Evolutionary conservation across 768 basidiomycete species (phyloP), one percentile per base, ranked within the genome.

Genomic region (Amanita brunnescens): DNA sequence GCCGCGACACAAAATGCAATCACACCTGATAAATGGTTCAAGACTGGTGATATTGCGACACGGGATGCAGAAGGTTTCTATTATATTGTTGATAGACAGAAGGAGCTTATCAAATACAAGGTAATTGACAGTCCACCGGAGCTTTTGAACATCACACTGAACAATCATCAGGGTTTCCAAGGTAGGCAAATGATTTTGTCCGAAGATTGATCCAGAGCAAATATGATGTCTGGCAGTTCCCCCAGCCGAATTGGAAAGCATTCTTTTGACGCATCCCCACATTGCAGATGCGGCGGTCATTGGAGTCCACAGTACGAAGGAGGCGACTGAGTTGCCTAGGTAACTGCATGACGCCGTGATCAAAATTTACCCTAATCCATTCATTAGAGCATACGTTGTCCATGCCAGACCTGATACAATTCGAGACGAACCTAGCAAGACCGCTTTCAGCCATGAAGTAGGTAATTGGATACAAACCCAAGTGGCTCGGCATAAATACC

Each of bases 321-420:
- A 90, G 57, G 85, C 82, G 2, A 90, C 92, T 0, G 92, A 95
- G 64, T 70, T 91, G 3, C 92, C 91, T 1, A 77, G 86, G 81
- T 83, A 21, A 48, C 3, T 39, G 70, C 49, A 47, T 38, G 29
- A 14, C 18, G 33, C 3, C n/a, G 6, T 14, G 3, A 3, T 21
- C 10, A 3, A 32, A 16, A 32, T n/a, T n/a, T 14, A 18, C 9
- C 21, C 45, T 18, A 38, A 23, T 13, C 13, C 8, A 21, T 30
- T 24, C 35, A 5, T 23, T 45, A 83, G 85, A 52, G 85, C 81
- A 10, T 87, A 86, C 53, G 65, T 86, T 37, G 84, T 81, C 9
- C 78, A 72, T 55, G 72, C 70, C 6, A 58, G 66, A 30, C 72
- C 74, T n/a, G 64, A 66, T 2, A 54, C 57, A 39, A 52, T 70